Conservation (phyloP, 2,329 filamentous ascomycete species). For the Alternaria conjuncta region DNA sequence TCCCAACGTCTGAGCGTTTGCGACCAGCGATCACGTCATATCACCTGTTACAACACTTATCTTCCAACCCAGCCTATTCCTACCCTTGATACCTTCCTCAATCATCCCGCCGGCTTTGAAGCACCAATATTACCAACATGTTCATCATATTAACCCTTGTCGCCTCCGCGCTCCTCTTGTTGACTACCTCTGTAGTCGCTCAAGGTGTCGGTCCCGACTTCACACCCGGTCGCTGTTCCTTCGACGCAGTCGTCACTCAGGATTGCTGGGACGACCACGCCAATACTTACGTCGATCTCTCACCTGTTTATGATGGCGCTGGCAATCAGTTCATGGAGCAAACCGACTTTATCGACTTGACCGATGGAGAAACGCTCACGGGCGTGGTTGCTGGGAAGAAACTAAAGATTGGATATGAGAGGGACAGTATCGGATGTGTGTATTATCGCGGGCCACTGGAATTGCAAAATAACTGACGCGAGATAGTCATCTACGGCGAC, state of each 20-base stretch:
- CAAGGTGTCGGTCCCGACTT: background rate
- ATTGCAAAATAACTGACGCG: background rate
- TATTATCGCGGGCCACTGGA: background rate
- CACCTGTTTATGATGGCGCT: background rate
- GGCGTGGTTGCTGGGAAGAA: background rate
- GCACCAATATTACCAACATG: background rate
- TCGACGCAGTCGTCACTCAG: background rate
- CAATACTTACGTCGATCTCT: background rate
- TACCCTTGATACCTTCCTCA: background rate
- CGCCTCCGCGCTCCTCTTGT: background rate
- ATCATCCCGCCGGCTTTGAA: background rate
- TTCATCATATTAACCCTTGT: background rate
- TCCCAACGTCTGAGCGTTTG: background rate
- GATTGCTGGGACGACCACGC: background rate
- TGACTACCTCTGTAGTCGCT: background rate
- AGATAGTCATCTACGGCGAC: background rate
- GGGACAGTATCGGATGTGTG: background rate
- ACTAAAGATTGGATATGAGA: background rate
- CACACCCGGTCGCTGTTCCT: background rate
- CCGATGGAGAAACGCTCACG: background rate
- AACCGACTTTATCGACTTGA: background rate
- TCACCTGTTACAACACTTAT: background rate
- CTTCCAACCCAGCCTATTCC: background rate
- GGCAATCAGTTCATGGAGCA: background rate
- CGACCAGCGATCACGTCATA: background rate